phyloP scores from a whole-genome alignment of 352 stramenopile genomes.

The Phytopythium delawarense region DNA sequence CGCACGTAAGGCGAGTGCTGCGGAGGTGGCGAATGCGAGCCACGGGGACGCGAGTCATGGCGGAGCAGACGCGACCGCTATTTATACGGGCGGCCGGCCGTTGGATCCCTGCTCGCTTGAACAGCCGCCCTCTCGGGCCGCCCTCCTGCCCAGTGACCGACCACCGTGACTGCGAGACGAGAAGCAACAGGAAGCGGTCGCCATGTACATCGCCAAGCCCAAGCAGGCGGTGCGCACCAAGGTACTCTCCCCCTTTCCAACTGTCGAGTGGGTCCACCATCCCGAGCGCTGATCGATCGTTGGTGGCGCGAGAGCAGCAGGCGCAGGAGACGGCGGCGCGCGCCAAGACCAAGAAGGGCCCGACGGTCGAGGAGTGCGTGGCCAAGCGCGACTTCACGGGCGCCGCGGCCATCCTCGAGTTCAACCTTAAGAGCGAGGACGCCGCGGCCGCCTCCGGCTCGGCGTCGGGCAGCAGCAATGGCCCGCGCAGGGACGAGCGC shows the following conservation, averaged over 20 bases:
- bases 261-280: neutral
- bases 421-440: constrained; percentile 91
- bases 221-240: constrained; percentile 72
- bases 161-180: neutral
- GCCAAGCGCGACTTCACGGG: constrained; percentile 92
- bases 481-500: constrained; percentile 41
- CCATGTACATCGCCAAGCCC: constrained; percentile 77
- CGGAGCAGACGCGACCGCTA: too few species aligned
- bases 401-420: constrained; percentile 92
- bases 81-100: neutral
- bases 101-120: neutral
- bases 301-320: constrained; percentile 10
- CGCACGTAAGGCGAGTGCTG: too few species aligned
- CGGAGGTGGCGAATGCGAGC: too few species aligned
- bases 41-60: too few species aligned
- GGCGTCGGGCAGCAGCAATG: constrained; percentile 5
- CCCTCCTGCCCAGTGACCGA: neutral
- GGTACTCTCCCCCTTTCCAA: constrained; percentile 10
- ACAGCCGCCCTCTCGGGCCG: neutral
- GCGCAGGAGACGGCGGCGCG: constrained; percentile 54
- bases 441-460: neutral
- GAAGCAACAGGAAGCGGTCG: neutral
- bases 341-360: constrained; percentile 75
- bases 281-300: neutral
- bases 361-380: constrained; percentile 70